Conservation (phyloP, 2,329 filamentous ascomycete species). For the Cadophora sp. region DNA sequence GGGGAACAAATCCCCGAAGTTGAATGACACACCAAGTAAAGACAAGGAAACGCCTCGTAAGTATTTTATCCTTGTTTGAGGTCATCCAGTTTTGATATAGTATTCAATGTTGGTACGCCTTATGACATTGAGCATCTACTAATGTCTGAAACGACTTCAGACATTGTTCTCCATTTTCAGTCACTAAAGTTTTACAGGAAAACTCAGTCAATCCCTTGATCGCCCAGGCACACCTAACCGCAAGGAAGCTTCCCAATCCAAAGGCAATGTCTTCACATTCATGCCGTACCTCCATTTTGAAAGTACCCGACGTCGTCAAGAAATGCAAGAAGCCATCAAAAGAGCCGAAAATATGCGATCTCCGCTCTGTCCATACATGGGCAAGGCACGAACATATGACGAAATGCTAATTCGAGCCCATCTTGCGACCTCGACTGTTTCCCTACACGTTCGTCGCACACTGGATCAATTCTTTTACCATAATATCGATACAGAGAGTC, state of each 20-base stretch:
- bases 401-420: slow-evolving; percentile 42
- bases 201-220: slow-evolving; percentile 26
- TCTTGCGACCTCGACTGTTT: slow-evolving; percentile 39
- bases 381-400: slow-evolving; percentile 36
- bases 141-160: not conserved
- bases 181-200: not conserved
- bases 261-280: slow-evolving; percentile 38
- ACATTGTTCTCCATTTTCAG: not conserved
- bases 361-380: slow-evolving; percentile 25
- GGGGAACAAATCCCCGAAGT: slow-evolving; percentile 38
- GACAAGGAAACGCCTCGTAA: slow-evolving; percentile 23
- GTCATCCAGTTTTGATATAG: not conserved
- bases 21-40: slow-evolving; percentile 31
- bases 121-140: not conserved
- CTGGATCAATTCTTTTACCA: slow-evolving; percentile 55
- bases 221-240: slow-evolving; percentile 26
- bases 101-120: not conserved
- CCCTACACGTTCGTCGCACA: slow-evolving; percentile 54
- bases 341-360: slow-evolving; percentile 34
- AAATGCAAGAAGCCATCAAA: slow-evolving; percentile 41
- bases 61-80: not conserved
- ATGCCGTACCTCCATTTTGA: slow-evolving; percentile 43
- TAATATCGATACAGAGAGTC: slow-evolving; percentile 49
- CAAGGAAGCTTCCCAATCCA: slow-evolving; percentile 27
- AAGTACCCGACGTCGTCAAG: slow-evolving; percentile 33